phyloP scores from a whole-genome alignment of 495 filamentous ascomycete genomes.

The Talaromyces thailandensis region DNA sequence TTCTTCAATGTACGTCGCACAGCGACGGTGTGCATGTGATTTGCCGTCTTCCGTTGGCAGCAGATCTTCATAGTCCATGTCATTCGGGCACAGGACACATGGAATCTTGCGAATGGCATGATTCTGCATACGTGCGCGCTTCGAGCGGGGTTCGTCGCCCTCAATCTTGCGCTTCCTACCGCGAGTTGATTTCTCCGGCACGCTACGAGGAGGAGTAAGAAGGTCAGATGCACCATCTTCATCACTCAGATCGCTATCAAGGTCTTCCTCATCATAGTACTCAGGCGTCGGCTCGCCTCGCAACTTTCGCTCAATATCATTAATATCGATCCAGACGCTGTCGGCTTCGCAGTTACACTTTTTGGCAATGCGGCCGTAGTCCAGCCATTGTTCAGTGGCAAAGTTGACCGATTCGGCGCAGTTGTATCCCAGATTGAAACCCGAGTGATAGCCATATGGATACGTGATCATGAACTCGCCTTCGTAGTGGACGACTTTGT shows the following conservation, averaged over 20 bases:
- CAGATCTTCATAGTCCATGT: slow-evolving; percentile 75
- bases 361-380: slow-evolving; percentile 93
- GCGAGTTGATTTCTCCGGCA: slow-evolving; percentile 50
- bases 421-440: slow-evolving; percentile 97
- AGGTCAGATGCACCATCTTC: slow-evolving; percentile 55
- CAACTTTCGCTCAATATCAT: slow-evolving; percentile 88
- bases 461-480: slow-evolving; percentile 98
- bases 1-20: slow-evolving; percentile 84
- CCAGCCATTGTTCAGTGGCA: slow-evolving; percentile 85
- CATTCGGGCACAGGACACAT: slow-evolving; percentile 91
- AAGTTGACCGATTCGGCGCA: slow-evolving; percentile 99
- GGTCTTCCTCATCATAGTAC: slow-evolving; percentile 72
- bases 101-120: slow-evolving; percentile 67
- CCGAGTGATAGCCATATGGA: slow-evolving; percentile 96
- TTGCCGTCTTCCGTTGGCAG: slow-evolving; percentile 82
- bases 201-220: slow-evolving; percentile 71
- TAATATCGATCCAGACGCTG: slow-evolving; percentile 96
- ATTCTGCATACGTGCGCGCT: slow-evolving; percentile 62
- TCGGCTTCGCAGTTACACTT: slow-evolving; percentile 94
- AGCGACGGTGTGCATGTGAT: slow-evolving; percentile 74
- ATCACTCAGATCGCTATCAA: slow-evolving; percentile 55
- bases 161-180: slow-evolving; percentile 55
- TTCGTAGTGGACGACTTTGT: slow-evolving; percentile 90
- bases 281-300: slow-evolving; percentile 85
- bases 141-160: slow-evolving; percentile 53